A percentile compares a stretch with the other conserved stretches of the same genome.
Evolutionary conservation across 2,329 filamentous ascomycete species (phyloP).

Genomic region (Sclerotiophoma versabilis): DNA sequence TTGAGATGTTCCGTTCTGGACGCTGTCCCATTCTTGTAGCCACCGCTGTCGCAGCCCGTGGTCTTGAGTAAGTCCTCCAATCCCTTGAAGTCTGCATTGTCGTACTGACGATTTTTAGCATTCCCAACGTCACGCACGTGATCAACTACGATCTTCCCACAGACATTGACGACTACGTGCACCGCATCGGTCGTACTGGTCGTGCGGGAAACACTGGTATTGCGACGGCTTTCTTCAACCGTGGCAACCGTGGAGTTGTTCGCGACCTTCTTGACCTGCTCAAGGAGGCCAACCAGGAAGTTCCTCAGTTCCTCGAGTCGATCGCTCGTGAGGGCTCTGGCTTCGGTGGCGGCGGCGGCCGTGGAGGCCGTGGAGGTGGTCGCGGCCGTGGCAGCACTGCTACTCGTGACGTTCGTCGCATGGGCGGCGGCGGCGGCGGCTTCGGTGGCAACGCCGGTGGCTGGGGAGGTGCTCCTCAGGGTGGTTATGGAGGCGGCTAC

Average conservation of each 20-base stretch:
- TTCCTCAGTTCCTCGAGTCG: slow-evolving; percentile 92
- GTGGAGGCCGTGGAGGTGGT: slow-evolving; percentile 69
- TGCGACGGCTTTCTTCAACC: slow-evolving; percentile 99
- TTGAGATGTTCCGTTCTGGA: slow-evolving; percentile 96
- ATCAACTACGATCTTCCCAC: slow-evolving; percentile 99
- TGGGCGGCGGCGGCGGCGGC: slow-evolving; percentile 65
- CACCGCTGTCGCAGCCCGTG: slow-evolving; percentile 88
- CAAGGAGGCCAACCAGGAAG: slow-evolving; percentile 98
- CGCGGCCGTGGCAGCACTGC: slow-evolving; percentile 73
- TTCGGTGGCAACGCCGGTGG: slow-evolving; percentile 57
- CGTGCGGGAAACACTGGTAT: slow-evolving; percentile 99
- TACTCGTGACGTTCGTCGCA: slow-evolving; percentile 84
- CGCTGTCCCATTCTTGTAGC: slow-evolving; percentile 96
- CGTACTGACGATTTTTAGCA: slow-evolving; percentile 66
- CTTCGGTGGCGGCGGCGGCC: slow-evolving; percentile 76
- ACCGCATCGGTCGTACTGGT: slow-evolving; percentile 99
- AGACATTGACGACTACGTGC: slow-evolving; percentile 98
- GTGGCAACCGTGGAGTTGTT: slow-evolving; percentile 96
- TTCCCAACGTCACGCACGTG: slow-evolving; percentile 95
- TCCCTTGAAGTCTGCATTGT: background rate
- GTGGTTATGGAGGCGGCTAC: slow-evolving; percentile 43
- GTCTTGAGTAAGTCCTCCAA: slow-evolving; percentile 5
- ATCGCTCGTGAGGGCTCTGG: slow-evolving; percentile 92
- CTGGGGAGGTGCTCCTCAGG: slow-evolving; percentile 46
- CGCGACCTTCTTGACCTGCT: slow-evolving; percentile 96